Evolutionary conservation across 108 stramenopile genomes (phyloP), one percentile per base, ranked within the genome.

Genomic region (Epipyxis sp.): DNA sequence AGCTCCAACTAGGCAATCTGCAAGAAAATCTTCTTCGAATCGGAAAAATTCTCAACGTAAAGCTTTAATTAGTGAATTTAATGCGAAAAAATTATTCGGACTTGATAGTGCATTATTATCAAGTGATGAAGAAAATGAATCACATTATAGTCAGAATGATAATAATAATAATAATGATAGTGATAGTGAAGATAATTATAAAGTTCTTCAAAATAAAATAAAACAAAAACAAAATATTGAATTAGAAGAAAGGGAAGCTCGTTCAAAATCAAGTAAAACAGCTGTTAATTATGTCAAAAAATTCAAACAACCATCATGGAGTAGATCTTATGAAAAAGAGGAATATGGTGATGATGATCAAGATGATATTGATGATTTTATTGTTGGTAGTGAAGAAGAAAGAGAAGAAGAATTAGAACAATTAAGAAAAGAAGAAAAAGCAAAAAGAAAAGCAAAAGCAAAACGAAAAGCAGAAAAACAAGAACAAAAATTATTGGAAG

Each of bases 291-390:
- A 6, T 13, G 46, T 6, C 20, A 50, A 20, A 50, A 50, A 20
- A 50, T 13, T 50, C 13, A 50, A 50, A n/a, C n/a, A n/a, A n/a
- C n/a, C n/a, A n/a, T n/a, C n/a, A 50, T 50, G 46, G 6, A 13
- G 6, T 50, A 50, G 20, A 13, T 6, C 6, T 50, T 13, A 13
- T 6, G 46, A 13, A 13, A 50, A 67, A 67, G 41, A 20, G 20
- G 65, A 20, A 43, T 20, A 67, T 67, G 20, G 42, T 74, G 71
- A 74, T 54, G 71, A 74, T 65, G 35, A 25, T 74, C 42, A 74
- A 13, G 71, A 37, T 6, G 6, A 3, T 32, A 74, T 74, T 3
- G 71, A 46, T 32, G 71, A 42, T 20, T 74, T 74, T 25, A 74
- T 74, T 29, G 71, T 74, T 20, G 34, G 43, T 42, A 29, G 27